phyloP scores from a whole-genome alignment of 2,329 filamentous ascomycete genomes.

The Aurifilum marmelostoma region DNA sequence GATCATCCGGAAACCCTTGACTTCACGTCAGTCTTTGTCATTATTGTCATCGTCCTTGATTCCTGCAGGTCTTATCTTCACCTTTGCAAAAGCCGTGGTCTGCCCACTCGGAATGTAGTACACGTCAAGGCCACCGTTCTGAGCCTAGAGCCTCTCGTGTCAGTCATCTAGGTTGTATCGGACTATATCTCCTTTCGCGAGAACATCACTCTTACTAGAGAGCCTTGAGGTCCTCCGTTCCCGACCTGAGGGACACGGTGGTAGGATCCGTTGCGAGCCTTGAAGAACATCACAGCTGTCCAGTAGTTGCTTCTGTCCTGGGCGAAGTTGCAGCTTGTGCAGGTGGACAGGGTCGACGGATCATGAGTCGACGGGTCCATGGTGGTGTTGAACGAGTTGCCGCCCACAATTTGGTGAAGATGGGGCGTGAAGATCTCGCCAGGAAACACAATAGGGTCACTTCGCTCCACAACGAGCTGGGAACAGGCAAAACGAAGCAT shows the following conservation, averaged over 20 bases:
- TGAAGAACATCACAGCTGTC: conserved; percentile 52
- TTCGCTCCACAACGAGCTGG: conserved; percentile 51
- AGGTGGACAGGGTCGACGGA: conserved; percentile 41
- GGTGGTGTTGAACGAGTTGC: conserved; percentile 49
- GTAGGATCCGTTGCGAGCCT: conserved; percentile 47
- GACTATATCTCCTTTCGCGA: background rate
- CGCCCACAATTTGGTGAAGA: conserved; percentile 52
- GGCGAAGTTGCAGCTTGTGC: conserved; percentile 48
- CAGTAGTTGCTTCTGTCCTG: conserved; percentile 53
- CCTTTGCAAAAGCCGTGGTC: conserved; percentile 47
- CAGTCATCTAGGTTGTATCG: background rate
- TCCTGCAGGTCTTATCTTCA: conserved; percentile 27
- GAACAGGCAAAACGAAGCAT: conserved; percentile 54
- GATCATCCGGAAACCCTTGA: conserved; percentile 51
- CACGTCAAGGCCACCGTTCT: conserved; percentile 49
- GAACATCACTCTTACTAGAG: conserved; percentile 38
- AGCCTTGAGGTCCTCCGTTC: conserved; percentile 49
- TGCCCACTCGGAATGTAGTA: conserved; percentile 50
- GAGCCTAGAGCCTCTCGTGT: background rate
- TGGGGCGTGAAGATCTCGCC: conserved; percentile 49
- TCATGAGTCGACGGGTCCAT: conserved; percentile 45
- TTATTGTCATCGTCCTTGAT: too few species aligned
- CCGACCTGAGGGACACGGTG: conserved; percentile 48
- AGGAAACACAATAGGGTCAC: conserved; percentile 51
- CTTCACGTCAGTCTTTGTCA: background rate